Evolutionary conservation across 345 rosid species (phyloP), one percentile per base, ranked within the genome.

Genomic region (Eucalyptus curtisii): DNA sequence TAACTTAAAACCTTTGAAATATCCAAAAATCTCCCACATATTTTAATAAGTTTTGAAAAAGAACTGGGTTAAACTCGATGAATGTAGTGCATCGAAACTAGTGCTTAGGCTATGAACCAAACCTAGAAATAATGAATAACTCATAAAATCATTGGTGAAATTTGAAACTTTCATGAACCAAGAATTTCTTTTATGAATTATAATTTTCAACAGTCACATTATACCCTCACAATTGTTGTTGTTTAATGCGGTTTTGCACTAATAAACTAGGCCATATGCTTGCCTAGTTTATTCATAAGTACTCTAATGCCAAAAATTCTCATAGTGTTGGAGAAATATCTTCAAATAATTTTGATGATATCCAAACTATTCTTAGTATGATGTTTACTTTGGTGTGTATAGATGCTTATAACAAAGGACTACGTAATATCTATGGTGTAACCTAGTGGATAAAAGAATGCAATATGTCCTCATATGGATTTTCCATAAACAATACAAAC

Each of bases 401-500:
- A 52, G 57, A 52, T 52, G 24, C 1, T 19, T 52, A 24, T 52
- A 52, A 52, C 57, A 52, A 19, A 52, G 57, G 57, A 19, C 57
- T 19, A 19, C 2, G 25, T 19, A 19, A 7, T 52, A 52, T 52
- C 25, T 52, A 7, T 52, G 3, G 57, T 52, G 57, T 24, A 52
- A 52, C 57, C 57, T 52, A 52, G 57, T 52, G 57, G 57, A 3
- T 20, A 52, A 52, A 52, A 52, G 25, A 52, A 52, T 52, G 57
- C 57, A 52, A 52, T 52, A 52, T 19, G 25, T 19, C 57, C 25
- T 52, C 57, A 52, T 7, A 52, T 0, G 0, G 25, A 52, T 19
- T 52, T 52, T 52, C 19, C 2, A 1, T 52, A 19, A 19, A 52
- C 2, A 20, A 1, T 20, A 52, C 10, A 2, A 52, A 52, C 0